Evolutionary conservation across 2,329 filamentous ascomycete species (phyloP).

Genomic region (Neurospora crassa): DNA sequence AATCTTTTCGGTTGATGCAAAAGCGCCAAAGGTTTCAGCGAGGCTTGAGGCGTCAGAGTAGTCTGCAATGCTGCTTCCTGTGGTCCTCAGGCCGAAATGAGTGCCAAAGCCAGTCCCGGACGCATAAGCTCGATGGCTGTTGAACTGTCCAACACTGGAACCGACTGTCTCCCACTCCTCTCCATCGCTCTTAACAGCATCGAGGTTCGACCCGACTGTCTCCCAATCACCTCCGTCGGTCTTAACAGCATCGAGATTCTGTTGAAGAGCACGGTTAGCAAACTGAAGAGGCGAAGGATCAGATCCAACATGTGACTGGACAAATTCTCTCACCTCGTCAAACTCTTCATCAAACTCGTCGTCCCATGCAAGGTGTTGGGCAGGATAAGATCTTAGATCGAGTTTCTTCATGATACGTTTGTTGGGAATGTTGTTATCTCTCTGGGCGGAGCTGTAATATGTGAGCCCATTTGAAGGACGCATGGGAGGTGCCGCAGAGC

Average conservation of each 20-base stretch:
- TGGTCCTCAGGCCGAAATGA: conserved; percentile 12
- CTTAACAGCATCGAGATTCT: conserved; percentile 15
- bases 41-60: conserved; percentile 27
- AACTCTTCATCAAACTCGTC: neutral
- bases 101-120: conserved; percentile 7
- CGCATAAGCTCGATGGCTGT: conserved; percentile 16
- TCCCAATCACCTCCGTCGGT: conserved; percentile 30
- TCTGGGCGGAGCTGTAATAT: neutral
- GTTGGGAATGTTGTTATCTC: neutral
- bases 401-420: neutral
- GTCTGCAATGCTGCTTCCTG: conserved; percentile 16
- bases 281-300: neutral
- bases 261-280: neutral
- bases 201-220: conserved; percentile 26
- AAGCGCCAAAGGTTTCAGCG: conserved; percentile 12
- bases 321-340: neutral
- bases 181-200: conserved; percentile 18
- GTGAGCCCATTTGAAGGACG: neutral
- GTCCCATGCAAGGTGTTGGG: neutral
- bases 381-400: neutral
- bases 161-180: conserved; percentile 32
- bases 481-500: neutral
- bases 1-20: conserved; percentile 20
- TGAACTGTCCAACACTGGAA: conserved; percentile 22
- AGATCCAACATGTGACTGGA: neutral